Evolutionary conservation across 768 basidiomycete species (phyloP).

Genomic region (Clitopilus hobsonii): DNA sequence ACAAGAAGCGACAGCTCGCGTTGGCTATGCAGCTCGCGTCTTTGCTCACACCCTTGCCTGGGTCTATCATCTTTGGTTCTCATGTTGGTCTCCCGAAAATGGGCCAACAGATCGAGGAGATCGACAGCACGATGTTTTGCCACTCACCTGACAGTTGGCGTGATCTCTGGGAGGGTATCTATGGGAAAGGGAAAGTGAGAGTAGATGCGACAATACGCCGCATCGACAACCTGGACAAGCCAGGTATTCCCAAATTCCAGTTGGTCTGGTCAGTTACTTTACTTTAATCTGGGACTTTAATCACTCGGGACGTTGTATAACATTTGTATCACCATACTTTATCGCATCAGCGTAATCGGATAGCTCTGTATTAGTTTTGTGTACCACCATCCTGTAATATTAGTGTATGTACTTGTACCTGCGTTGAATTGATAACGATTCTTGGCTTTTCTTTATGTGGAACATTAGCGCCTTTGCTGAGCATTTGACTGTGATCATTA

Average conservation of each 20-base stretch:
- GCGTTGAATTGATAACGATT: not conserved
- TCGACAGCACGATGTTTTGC: conserved; percentile 21
- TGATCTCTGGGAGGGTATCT: conserved; percentile 31
- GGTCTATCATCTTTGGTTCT: conserved; percentile 41
- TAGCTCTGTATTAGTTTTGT: too few species aligned
- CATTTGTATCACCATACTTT: not conserved
- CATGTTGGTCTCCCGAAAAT: conserved; percentile 29
- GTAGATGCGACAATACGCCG: conserved; percentile 21
- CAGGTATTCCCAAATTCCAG: conserved; percentile 5
- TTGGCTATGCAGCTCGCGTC: conserved; percentile 37
- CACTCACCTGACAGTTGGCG: conserved; percentile 32
- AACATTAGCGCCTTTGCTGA: too few species aligned
- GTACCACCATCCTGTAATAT: not conserved
- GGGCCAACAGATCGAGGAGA: conserved; percentile 13
- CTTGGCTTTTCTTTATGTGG: not conserved
- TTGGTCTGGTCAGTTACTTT: conserved; percentile 21
- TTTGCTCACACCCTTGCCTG: conserved; percentile 36
- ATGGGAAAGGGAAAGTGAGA: conserved; percentile 25
- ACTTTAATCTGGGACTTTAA: conserved; percentile 4
- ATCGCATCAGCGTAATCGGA: not conserved
- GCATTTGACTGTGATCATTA: not conserved
- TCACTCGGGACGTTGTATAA: not conserved
- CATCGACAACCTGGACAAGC: conserved; percentile 1
- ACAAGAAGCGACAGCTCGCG: conserved; percentile 28
- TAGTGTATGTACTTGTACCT: not conserved